Conservation (phyloP, 148 eudicot genomes). For the Vaccinium macrocarpon region DNA sequence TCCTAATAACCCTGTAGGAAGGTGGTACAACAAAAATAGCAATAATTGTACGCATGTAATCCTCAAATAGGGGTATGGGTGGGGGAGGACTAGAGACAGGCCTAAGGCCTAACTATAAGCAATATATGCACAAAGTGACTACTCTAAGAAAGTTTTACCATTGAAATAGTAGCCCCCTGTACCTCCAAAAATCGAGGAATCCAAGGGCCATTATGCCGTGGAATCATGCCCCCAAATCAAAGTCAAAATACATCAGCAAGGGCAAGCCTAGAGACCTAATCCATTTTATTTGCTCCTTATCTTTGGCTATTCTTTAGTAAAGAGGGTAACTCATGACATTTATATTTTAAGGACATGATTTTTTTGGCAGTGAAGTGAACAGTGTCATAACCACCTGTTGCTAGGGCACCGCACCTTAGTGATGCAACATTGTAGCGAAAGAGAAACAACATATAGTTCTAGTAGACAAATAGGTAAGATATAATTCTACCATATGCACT, state of each 20-base stretch:
- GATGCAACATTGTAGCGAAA: not conserved
- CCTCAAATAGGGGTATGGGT: not conserved
- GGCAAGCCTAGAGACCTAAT: not conserved
- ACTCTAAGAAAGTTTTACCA: not conserved
- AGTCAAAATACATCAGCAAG: not conserved
- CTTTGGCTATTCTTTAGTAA: not conserved
- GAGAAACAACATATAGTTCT: no score
- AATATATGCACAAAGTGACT: not conserved
- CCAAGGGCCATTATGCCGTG: not conserved
- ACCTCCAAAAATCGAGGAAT: not conserved
- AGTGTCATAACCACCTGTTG: not conserved
- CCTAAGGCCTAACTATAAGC: not conserved
- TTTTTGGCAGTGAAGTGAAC: not conserved
- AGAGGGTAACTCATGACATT: not conserved
- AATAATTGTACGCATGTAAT: no score
- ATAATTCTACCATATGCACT: no score
- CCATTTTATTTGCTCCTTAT: not conserved
- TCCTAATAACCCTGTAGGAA: not conserved
- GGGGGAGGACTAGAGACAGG: not conserved
- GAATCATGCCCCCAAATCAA: not conserved
- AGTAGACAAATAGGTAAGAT: no score
- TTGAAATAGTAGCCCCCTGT: not conserved
- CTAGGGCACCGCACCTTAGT: not conserved
- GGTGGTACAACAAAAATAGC: not conserved
- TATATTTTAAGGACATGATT: not conserved